Evolutionary conservation across 768 basidiomycete genomes (phyloP).

Genomic region (Lepiota brunneoincarnata): DNA sequence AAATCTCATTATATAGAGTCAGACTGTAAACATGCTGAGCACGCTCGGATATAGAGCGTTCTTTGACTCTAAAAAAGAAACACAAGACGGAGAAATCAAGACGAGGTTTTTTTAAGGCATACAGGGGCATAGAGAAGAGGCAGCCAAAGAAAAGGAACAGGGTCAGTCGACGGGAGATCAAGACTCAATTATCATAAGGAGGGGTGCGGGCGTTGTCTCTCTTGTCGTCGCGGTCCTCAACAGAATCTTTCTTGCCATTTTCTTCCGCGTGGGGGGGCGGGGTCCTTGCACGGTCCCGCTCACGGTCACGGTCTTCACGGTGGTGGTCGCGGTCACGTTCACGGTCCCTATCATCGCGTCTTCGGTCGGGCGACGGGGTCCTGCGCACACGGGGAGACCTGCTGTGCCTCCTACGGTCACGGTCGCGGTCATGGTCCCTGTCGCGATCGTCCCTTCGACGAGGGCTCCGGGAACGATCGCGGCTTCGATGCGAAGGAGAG

Average conservation of each 20-base stretch:
- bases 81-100: background rate
- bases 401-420: slow-evolving; percentile 20
- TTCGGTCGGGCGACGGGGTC: slow-evolving; percentile 23
- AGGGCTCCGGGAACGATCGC: slow-evolving; percentile 29
- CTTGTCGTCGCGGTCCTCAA: slow-evolving; percentile 31
- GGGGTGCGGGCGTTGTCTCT: slow-evolving; percentile 57
- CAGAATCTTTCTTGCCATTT: slow-evolving; percentile 24
- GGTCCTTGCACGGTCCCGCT: slow-evolving; percentile 20
- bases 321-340: slow-evolving; percentile 43
- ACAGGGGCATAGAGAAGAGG: background rate
- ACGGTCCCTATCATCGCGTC: slow-evolving; percentile 33
- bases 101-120: background rate
- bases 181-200: slow-evolving; percentile 52
- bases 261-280: slow-evolving; percentile 13
- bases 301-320: slow-evolving; percentile 34
- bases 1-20: slow-evolving; percentile 5
- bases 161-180: background rate
- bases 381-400: slow-evolving; percentile 13
- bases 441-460: slow-evolving; percentile 23
- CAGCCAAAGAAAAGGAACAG: background rate
- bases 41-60: background rate
- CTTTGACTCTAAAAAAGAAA: background rate
- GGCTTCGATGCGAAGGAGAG: slow-evolving; percentile 22
- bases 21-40: slow-evolving; percentile 1
- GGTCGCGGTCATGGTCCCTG: slow-evolving; percentile 24